phyloP scores from a whole-genome alignment of 2,329 filamentous ascomycete genomes.

The Diaporthe sp. region DNA sequence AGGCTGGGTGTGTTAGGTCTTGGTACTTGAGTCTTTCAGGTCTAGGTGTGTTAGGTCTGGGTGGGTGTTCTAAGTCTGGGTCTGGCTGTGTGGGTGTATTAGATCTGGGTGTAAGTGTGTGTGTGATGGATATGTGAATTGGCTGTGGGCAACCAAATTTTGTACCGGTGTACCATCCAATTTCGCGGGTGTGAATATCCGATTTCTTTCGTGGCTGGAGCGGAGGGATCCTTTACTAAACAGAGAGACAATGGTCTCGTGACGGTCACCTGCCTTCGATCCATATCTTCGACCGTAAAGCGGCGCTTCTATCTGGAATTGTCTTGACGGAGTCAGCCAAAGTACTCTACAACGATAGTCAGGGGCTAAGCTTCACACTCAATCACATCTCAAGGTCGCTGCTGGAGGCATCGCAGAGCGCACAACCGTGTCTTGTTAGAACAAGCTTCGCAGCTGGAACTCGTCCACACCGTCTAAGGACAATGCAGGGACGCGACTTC shows the following conservation, averaged over 20 bases:
- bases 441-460: neutral
- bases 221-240: neutral
- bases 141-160: too few species aligned
- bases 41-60: too few species aligned
- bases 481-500: neutral
- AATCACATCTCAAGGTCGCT: neutral
- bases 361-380: neutral
- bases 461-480: neutral
- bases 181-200: too few species aligned
- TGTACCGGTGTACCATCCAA: too few species aligned
- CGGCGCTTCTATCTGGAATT: neutral
- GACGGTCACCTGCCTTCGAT: neutral
- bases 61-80: too few species aligned
- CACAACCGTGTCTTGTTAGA: neutral
- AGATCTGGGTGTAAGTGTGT: too few species aligned
- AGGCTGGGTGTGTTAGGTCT: too few species aligned
- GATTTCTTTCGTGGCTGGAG: neutral
- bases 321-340: neutral
- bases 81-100: too few species aligned
- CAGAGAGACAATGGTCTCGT: neutral
- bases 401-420: neutral
- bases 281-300: neutral
- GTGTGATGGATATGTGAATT: too few species aligned
- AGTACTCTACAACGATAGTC: neutral
- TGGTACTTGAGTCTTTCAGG: too few species aligned